Evolutionary conservation across 2,329 filamentous ascomycete species (phyloP), one percentile per base, ranked within the genome.

Genomic region (Xylaria sp.): DNA sequence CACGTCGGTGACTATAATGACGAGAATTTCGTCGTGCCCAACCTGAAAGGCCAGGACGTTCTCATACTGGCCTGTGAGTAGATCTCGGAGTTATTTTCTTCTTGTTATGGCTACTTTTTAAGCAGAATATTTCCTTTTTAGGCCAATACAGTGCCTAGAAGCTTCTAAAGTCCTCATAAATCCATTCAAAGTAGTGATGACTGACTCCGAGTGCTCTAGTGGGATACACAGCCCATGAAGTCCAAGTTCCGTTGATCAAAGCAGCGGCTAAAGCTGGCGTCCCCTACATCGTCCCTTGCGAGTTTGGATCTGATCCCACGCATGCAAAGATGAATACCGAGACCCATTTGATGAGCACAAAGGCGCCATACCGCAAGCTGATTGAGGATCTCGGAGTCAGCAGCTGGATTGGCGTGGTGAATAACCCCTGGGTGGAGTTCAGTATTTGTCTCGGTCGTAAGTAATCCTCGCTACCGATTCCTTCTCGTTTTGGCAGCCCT

Each of bases 361-460:
- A 79, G 73, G 71, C 70, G 24, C 69, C 64, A 14, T 72, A 72
- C 45, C 74, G 77, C 50, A 57, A 75, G 50, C 64, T 77, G 1
- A 61, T 79, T 19, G 77, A 78, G 60, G 72, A 76, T 24, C 72
- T 79, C 1, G 77, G 78, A 19, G 69, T 69, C 24, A 72, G 75
- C 58, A 73, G 69, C 65, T 80, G 77, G 77, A 74, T 81, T 57
- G 78, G 74, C 7, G 72, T 80, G 61, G 71, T 73, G 17, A 76
- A 71, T 60, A 79, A 78, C 50, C 78, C 76, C 1, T 81, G 78
- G 79, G 73, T 78, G 30, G 76, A 80, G 60, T 79, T 73, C 71
- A 72, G 74, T 47, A 68, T 80, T 57, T 57, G 57, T 6, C 34
- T 67, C 3, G 78, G 77, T 9, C 67, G 64, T 66, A 54, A 58